Base-by-base conservation (phyloP, 2,329 filamentous ascomycete species). In the Ophiostoma quercus region DNA sequence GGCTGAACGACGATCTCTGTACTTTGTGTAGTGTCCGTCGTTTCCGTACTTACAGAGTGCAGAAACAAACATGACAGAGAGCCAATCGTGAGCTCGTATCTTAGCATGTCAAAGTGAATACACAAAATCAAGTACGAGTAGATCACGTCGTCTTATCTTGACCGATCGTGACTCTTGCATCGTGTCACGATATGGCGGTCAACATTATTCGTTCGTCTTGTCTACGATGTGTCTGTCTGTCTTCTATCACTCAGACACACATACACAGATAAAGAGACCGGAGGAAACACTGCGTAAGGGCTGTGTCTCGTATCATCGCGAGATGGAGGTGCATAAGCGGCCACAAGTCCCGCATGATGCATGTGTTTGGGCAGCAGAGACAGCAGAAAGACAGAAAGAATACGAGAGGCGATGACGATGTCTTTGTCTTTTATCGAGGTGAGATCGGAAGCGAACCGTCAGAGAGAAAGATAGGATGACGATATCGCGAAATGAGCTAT, bases 281-380 rank as follows among this genome's bases (percentile, higher is more conserved):
- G 57, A 62, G 57, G 51, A 62, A 62, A 32, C 25, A 62, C 57
- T 62, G 22, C 57, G 57, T 32, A 19, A 62, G 22, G 57, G 57
- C 12, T 7, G 25, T 25, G 25, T 62, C 57, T 62, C 57, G 57
- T 32, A 34, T 62, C 25, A 62, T 62, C 25, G 25, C 14, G 57
- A 62, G 57, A 62, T 62, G 57, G 57, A 62, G 57, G 57, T 62
- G 57, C 57, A 62, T 62, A 32, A 62, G 57, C 57, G 57, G 57
- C 12, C 57, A 62, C 25, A 62, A 62, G 57, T 62, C 57, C 51
- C 57, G 57, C 57, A 62, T 62, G n/a, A 62, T 62, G 57, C 57
- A 60, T 60, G 54, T 25, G 8, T 60, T 32, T 29, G 22, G 22
- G 54, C 22, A 60, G 51, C 16, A 60, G 14, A 12, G 32, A 6